A percentile compares a stretch with the other conserved stretches of the same genome.
Evolutionary conservation across 805 yeast species (phyloP).

Genomic region (Metschnikowia rubicola): DNA sequence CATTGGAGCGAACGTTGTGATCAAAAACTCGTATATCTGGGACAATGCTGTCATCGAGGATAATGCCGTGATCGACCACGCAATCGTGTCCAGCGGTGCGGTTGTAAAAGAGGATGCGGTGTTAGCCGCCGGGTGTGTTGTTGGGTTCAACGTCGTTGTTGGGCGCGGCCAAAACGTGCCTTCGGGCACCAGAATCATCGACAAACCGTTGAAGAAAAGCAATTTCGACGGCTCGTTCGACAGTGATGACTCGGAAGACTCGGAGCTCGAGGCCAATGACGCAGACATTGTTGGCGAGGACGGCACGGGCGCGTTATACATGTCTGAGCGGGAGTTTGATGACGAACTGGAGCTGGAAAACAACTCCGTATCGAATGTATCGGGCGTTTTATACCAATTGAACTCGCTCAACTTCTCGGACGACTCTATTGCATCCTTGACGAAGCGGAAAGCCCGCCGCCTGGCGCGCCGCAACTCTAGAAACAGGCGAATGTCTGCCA

Average conservation of each 20-base stretch:
- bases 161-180: constrained; percentile 51
- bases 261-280: constrained; percentile 18
- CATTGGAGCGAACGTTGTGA: constrained; percentile 73
- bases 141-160: constrained; percentile 72
- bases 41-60: constrained; percentile 75
- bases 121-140: constrained; percentile 67
- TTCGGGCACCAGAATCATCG: constrained; percentile 50
- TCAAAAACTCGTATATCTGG: constrained; percentile 83
- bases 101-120: constrained; percentile 49
- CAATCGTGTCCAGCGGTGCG: constrained; percentile 70
- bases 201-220: constrained; percentile 38
- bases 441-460: constrained; percentile 43
- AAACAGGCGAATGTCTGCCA: constrained; percentile 34
- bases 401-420: constrained; percentile 52
- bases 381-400: constrained; percentile 46
- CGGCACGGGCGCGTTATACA: constrained; percentile 50
- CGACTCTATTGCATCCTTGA: constrained; percentile 53
- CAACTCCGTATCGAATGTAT: constrained; percentile 33
- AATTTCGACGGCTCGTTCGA: constrained; percentile 31
- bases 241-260: constrained; percentile 37
- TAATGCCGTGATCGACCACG: constrained; percentile 50
- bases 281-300: constrained; percentile 43
- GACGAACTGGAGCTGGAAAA: constrained; percentile 37
- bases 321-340: constrained; percentile 40
- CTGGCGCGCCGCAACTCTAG: constrained; percentile 23